phyloP scores from a whole-genome alignment of 129 eudicot genomes.

The Helianthus tuberosus region DNA sequence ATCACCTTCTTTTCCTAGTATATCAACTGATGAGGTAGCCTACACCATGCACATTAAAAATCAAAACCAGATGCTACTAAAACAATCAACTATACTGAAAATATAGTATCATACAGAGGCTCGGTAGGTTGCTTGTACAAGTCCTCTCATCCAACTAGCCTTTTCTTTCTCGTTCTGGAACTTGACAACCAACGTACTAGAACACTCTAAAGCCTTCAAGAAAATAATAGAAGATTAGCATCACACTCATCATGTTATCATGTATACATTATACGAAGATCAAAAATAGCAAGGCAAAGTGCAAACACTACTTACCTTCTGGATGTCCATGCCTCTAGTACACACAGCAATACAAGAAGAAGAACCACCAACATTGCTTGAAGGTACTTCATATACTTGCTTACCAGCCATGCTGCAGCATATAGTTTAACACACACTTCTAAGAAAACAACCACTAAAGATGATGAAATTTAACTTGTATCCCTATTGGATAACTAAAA shows the following conservation, averaged over 20 bases:
- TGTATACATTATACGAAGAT: background rate
- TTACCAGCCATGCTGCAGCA: conserved; percentile 81
- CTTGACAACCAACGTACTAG: conserved; percentile 76
- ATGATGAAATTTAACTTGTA: conserved; percentile 14
- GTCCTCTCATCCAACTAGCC: conserved; percentile 83
- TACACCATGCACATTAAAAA: conserved; percentile 34
- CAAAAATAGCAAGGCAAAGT: background rate
- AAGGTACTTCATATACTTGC: conserved; percentile 89
- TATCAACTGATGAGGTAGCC: conserved; percentile 78
- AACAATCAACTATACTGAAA: conserved; percentile 12
- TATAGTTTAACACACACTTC: conserved; percentile 1
- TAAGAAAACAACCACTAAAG: conserved; percentile 1
- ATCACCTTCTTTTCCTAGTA: conserved; percentile 61
- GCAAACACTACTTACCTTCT: conserved; percentile 58
- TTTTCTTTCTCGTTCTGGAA: conserved; percentile 75
- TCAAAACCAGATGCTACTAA: conserved; percentile 1
- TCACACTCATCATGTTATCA: conserved; percentile 1
- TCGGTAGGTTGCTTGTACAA: conserved; percentile 85
- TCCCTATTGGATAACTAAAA: conserved; percentile 9
- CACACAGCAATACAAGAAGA: conserved; percentile 72
- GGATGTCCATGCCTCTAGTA: conserved; percentile 81
- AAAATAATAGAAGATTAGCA: conserved; percentile 19
- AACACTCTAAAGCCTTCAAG: conserved; percentile 84
- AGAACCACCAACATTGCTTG: conserved; percentile 87
- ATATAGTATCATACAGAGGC: conserved; percentile 72